A percentile compares a stretch with the other conserved stretches of the same genome.
Conservation (phyloP, 2,329 filamentous ascomycete species). For the Volutella citrinella region DNA sequence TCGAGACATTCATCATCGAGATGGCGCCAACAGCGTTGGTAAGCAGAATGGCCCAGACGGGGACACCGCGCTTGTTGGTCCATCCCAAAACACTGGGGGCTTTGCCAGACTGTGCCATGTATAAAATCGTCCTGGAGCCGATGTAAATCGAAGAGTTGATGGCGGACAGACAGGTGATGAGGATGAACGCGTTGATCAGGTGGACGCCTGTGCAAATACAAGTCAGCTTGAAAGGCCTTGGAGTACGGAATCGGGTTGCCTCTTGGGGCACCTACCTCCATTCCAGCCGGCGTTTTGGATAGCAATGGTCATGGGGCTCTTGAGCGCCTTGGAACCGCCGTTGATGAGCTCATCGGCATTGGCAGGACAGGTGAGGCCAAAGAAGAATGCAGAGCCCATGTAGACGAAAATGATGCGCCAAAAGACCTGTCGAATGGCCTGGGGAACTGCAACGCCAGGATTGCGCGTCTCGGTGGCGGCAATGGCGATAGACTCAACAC, state of each 20-base stretch:
- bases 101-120: constrained; percentile 71
- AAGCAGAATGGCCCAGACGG: constrained; percentile 60
- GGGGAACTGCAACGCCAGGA: constrained; percentile 52
- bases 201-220: constrained; percentile 52
- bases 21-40: constrained; percentile 69
- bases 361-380: constrained; percentile 69
- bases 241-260: not conserved
- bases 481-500: constrained; percentile 62
- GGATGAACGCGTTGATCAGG: constrained; percentile 74
- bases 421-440: constrained; percentile 59
- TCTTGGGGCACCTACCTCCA: constrained; percentile 41
- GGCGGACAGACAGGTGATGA: constrained; percentile 69
- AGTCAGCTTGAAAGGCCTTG: constrained; percentile 5
- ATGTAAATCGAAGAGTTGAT: constrained; percentile 78
- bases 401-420: constrained; percentile 62
- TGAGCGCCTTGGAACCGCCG: constrained; percentile 59
- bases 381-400: constrained; percentile 72
- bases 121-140: constrained; percentile 69
- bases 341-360: constrained; percentile 63
- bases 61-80: constrained; percentile 63
- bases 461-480: constrained; percentile 61
- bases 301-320: constrained; percentile 71
- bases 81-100: constrained; percentile 67
- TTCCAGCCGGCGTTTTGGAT: constrained; percentile 72
- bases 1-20: constrained; percentile 73